phyloP scores from a whole-genome alignment of 495 filamentous ascomycete species.

The Venustampulla echinocandica region DNA sequence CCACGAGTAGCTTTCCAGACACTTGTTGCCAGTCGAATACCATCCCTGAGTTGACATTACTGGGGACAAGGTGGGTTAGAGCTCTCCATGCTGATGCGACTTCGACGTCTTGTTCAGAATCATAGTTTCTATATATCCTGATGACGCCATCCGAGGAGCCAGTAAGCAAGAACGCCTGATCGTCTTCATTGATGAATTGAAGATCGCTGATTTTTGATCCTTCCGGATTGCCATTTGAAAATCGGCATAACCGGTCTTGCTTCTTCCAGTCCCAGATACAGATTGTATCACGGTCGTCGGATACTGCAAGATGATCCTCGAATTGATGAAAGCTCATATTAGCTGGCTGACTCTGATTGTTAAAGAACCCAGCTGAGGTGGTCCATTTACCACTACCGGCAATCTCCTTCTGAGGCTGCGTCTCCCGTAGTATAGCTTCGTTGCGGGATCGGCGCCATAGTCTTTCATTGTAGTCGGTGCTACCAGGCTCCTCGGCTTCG shows the following conservation, averaged over 20 bases:
- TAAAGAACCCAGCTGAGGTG: constrained; percentile 63
- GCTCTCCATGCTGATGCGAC: constrained; percentile 90
- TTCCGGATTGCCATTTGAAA: constrained; percentile 86
- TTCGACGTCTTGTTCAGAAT: constrained; percentile 60
- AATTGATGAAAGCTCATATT: constrained; percentile 98
- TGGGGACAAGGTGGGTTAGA: constrained; percentile 82
- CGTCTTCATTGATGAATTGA: constrained; percentile 96
- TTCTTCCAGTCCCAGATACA: constrained; percentile 90
- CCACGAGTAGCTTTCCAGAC: constrained; percentile 86
- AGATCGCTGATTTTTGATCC: constrained; percentile 91
- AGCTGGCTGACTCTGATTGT: constrained; percentile 77
- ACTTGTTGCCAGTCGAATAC: constrained; percentile 99
- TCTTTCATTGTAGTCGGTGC: constrained; percentile 91
- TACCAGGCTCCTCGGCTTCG: constrained; percentile 93
- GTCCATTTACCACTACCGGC: constrained; percentile 82
- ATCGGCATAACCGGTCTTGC: constrained; percentile 62
- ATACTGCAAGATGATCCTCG: constrained; percentile 89
- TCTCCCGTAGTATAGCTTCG: constrained; percentile 81
- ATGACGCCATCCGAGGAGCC: constrained; percentile 92
- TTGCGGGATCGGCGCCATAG: constrained; percentile 91
- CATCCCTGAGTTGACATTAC: constrained; percentile 85
- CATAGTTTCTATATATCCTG: constrained; percentile 88
- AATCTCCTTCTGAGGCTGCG: constrained; percentile 83
- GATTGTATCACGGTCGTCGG: constrained; percentile 83
- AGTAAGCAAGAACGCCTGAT: constrained; percentile 88